Evolutionary conservation across 129 eudicot species (phyloP).

Genomic region (Pseudognaphalium luteoalbum): DNA sequence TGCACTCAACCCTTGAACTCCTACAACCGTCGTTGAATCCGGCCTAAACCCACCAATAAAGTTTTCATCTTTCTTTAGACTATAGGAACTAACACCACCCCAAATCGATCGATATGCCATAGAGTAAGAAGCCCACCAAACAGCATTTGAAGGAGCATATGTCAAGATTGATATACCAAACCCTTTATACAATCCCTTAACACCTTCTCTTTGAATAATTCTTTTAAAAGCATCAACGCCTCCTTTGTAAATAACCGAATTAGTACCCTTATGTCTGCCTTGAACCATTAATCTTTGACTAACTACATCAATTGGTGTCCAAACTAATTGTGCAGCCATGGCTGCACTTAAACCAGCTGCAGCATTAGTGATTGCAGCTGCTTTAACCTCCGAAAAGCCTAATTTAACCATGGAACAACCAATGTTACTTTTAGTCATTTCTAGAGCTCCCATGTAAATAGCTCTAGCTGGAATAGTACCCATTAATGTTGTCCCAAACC

Average conservation of each 20-base stretch:
- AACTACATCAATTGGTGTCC: constrained; percentile 88
- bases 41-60: constrained; percentile 33
- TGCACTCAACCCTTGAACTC: constrained; percentile 73
- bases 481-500: constrained; percentile 75
- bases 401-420: constrained; percentile 36
- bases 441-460: constrained; percentile 82
- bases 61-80: constrained; percentile 31
- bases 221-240: constrained; percentile 69
- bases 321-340: constrained; percentile 67
- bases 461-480: constrained; percentile 88
- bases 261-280: constrained; percentile 35
- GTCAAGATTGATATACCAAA: constrained; percentile 78
- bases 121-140: constrained; percentile 75
- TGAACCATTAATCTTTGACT: constrained; percentile 91
- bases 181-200: constrained; percentile 74
- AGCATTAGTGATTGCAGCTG: constrained; percentile 54
- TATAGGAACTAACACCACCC: constrained; percentile 36
- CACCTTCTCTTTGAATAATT: constrained; percentile 56
- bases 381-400: constrained; percentile 53
- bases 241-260: constrained; percentile 44
- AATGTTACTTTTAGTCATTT: constrained; percentile 61
- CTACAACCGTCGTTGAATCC: constrained; percentile 49
- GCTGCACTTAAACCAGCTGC: constrained; percentile 66
- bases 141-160: constrained; percentile 74
- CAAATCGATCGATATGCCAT: constrained; percentile 45